Evolutionary conservation across 179 eudicot species (phyloP).

Genomic region (Spergularia azorica): DNA sequence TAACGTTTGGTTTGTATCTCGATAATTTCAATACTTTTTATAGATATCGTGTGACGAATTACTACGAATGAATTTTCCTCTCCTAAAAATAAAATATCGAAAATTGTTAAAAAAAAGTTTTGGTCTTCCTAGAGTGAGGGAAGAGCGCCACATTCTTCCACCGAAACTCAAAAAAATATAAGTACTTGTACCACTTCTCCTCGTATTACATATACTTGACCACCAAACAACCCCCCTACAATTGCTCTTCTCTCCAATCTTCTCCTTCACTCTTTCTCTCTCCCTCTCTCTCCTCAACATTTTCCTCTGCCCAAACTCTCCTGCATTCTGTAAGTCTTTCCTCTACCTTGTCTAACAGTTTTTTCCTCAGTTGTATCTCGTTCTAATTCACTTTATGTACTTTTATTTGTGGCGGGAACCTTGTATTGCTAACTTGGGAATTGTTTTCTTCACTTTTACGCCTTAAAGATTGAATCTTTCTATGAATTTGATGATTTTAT

Average conservation of each 20-base stretch:
- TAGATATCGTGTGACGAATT: too few species aligned
- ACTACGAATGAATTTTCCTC: too few species aligned
- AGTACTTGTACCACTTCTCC: neutral
- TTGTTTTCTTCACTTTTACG: neutral
- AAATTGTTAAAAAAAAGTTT: too few species aligned
- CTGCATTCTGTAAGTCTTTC: constrained; percentile 30
- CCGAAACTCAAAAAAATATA: constrained; percentile 20
- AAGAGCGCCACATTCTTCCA: too few species aligned
- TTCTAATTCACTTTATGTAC: constrained; percentile 17
- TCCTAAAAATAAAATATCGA: too few species aligned
- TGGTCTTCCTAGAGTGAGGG: too few species aligned
- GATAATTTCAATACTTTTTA: too few species aligned
- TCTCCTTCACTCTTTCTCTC: constrained; percentile 9
- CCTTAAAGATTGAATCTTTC: constrained; percentile 17
- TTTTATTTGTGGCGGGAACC: constrained; percentile 38
- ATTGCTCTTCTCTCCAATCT: constrained; percentile 30
- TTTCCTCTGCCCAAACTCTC: constrained; percentile 16
- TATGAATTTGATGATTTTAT: constrained; percentile 6
- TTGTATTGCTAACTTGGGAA: neutral
- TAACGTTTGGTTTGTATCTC: too few species aligned
- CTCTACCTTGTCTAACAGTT: constrained; percentile 6
- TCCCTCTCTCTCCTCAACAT: constrained; percentile 3
- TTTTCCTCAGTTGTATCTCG: neutral
- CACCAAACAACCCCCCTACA: constrained; percentile 32
- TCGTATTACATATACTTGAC: neutral